Conservation (phyloP, 2,329 filamentous ascomycete species). For the Sclerotinia nivalis region DNA sequence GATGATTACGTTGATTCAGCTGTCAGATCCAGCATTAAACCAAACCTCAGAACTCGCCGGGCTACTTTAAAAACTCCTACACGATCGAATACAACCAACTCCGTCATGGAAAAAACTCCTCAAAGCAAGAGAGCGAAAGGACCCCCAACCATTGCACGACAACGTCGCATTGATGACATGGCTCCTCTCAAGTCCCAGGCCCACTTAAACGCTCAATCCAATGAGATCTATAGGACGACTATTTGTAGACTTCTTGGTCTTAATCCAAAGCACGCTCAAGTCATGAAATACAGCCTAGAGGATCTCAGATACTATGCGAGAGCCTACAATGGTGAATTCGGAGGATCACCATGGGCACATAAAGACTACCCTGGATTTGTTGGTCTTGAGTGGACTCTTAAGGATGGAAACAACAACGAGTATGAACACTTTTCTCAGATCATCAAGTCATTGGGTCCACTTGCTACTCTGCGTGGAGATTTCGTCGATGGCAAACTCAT, state of each 20-base stretch:
- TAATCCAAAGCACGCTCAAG: neutral
- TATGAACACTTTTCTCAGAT: neutral
- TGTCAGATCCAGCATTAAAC: neutral
- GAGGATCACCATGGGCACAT: neutral
- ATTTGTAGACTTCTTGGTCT: conserved; percentile 26
- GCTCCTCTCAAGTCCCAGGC: neutral
- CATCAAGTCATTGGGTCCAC: conserved; percentile 8
- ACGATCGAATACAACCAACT: neutral
- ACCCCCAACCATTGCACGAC: neutral
- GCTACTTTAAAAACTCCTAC: conserved; percentile 9
- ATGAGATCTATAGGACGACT: conserved; percentile 16
- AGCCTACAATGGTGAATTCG: conserved; percentile 24
- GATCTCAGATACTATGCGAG: conserved; percentile 30
- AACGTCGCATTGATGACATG: neutral
- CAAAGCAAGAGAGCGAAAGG: neutral
- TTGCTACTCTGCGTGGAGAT: conserved; percentile 10
- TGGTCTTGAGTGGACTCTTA: neutral
- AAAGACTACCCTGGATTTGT: neutral
- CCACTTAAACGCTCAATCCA: neutral
- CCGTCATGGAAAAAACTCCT: neutral
- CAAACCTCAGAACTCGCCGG: neutral
- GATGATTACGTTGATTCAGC: conserved; percentile 21
- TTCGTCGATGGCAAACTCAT: neutral
- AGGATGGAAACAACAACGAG: neutral
- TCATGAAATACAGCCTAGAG: conserved; percentile 8